Conservation (phyloP, 2,329 filamentous ascomycete genomes). For the Falciphora oryzae region DNA sequence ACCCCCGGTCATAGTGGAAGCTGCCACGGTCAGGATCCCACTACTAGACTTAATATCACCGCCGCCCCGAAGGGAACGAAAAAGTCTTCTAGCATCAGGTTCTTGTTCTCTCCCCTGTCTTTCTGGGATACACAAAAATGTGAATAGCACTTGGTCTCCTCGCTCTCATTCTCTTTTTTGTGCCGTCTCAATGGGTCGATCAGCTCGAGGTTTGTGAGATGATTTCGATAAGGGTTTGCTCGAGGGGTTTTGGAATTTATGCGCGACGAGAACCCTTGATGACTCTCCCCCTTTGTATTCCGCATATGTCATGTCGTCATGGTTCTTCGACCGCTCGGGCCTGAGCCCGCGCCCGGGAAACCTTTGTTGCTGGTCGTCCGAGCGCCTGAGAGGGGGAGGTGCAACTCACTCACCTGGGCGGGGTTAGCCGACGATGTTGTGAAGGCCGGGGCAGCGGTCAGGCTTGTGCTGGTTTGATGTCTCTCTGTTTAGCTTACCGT, state of each 20-base stretch:
- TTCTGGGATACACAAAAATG: conserved; percentile 7
- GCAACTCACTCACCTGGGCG: not conserved
- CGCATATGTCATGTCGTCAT: not conserved
- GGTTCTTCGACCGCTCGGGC: not conserved
- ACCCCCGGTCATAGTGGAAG: not conserved
- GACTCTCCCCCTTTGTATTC: not conserved
- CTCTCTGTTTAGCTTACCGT: not conserved
- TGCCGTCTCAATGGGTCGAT: not conserved
- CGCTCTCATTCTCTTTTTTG: not conserved
- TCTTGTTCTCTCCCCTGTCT: not conserved
- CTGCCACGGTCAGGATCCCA: conserved; percentile 2
- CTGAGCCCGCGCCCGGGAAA: too few relatives aligned
- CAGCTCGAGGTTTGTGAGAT: not conserved
- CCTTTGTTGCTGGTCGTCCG: not conserved
- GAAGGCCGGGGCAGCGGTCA: not conserved
- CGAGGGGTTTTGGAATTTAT: not conserved
- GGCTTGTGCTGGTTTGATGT: not conserved
- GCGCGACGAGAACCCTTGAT: not conserved
- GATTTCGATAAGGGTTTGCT: not conserved
- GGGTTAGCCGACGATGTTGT: not conserved
- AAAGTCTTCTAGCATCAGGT: not conserved
- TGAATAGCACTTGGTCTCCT: conserved; percentile 2
- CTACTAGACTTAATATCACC: conserved; percentile 4
- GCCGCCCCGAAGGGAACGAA: not conserved
- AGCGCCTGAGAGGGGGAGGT: not conserved